Evolutionary conservation across 768 basidiomycete genomes (phyloP).

Genomic region (Obba rivulosa): DNA sequence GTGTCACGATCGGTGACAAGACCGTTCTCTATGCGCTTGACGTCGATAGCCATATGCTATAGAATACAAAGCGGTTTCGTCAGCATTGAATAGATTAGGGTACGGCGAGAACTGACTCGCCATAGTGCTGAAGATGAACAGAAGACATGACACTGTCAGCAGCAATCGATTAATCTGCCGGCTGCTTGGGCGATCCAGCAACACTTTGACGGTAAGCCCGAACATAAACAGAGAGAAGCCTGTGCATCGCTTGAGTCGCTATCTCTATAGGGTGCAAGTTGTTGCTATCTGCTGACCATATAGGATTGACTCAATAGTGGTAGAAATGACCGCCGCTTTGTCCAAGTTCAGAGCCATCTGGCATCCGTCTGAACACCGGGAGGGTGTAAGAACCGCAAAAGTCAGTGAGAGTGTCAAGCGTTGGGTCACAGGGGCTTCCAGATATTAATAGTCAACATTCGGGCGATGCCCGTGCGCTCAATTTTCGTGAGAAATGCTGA

Average conservation of each 20-base stretch:
- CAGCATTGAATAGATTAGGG: background rate
- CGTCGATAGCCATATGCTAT: constrained; percentile 7
- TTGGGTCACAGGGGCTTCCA: no score
- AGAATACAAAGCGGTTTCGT: background rate
- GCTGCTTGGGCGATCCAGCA: constrained; percentile 5
- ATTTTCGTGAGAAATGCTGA: no score
- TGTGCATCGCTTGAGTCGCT: constrained; percentile 3
- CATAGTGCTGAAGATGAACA: constrained; percentile 25
- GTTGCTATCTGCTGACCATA: constrained; percentile 13
- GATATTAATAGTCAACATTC: no score
- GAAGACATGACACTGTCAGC: constrained; percentile 19
- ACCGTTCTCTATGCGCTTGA: constrained; percentile 12
- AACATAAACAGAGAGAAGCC: constrained; percentile 34
- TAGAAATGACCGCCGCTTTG: constrained; percentile 20
- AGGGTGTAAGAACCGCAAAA: no score
- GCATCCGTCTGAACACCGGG: no score
- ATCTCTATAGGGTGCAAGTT: no score
- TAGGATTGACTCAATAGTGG: constrained; percentile 20
- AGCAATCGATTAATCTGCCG: background rate
- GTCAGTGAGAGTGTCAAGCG: no score
- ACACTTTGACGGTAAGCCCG: constrained; percentile 22
- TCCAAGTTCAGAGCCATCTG: constrained; percentile 11
- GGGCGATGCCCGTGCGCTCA: no score
- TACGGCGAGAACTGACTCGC: constrained; percentile 17
- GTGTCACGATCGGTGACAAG: constrained; percentile 18